These are phyloP conservation scores for Plasmodium ovale DNA, from an alignment of 169 alveolate species.

Conservation along the genomic window DNA sequence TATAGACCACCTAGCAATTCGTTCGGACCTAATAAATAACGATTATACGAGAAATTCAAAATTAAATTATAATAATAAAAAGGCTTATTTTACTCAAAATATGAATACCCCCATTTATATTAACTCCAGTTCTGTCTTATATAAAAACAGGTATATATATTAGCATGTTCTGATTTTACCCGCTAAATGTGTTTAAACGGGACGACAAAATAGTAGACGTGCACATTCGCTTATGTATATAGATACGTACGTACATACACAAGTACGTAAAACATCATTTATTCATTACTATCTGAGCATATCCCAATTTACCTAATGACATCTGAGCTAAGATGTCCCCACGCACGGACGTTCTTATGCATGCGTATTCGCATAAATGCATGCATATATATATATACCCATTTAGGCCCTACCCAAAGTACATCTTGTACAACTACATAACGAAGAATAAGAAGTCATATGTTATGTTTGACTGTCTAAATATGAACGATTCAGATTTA, in stretches of 20 bases:
- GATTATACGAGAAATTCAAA: constrained; percentile 61
- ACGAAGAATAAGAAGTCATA: constrained; percentile 70
- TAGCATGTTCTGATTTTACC: too few relatives aligned
- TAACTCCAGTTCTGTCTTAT: constrained; percentile 46
- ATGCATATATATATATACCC: background rate
- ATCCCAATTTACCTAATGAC: background rate
- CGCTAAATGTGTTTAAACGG: too few relatives aligned
- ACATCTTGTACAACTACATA: constrained; percentile 55
- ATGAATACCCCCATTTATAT: constrained; percentile 66
- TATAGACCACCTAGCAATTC: constrained; percentile 73
- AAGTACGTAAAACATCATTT: background rate
- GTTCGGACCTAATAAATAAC: constrained; percentile 64
- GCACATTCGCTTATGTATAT: background rate
- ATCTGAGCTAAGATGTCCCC: too few relatives aligned
- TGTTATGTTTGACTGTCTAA: constrained; percentile 66
- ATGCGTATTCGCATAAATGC: background rate
- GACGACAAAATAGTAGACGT: too few relatives aligned
- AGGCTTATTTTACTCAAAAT: constrained; percentile 65
- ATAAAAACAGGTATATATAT: constrained; percentile 47
- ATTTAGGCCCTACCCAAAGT: constrained; percentile 69
- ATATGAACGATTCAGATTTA: constrained; percentile 61
- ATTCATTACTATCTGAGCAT: background rate
- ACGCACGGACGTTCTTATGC: background rate
- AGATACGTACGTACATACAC: background rate
- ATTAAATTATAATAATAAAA: constrained; percentile 35